phyloP scores from a whole-genome alignment of 345 rosid genomes.

The Mangifera indica region DNA sequence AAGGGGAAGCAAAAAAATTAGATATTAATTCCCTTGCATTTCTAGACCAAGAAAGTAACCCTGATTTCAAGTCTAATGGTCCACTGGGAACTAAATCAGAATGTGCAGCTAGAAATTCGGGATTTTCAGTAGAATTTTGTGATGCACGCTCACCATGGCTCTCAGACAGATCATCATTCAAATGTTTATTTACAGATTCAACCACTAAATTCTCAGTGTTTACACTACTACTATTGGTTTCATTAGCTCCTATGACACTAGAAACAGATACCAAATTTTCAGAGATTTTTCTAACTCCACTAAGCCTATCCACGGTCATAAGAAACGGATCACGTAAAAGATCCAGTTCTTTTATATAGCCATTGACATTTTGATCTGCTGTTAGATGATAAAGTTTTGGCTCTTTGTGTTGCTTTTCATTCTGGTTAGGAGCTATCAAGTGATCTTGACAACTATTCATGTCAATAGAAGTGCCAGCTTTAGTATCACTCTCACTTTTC shows the following conservation, averaged over 20 bases:
- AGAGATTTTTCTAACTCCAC: slow-evolving; percentile 34
- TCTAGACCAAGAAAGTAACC: slow-evolving; percentile 34
- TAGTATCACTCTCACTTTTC: slow-evolving; percentile 38
- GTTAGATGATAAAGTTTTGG: slow-evolving; percentile 16
- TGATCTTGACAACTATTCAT: slow-evolving; percentile 25
- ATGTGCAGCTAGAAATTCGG: slow-evolving; percentile 36
- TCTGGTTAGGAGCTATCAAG: slow-evolving; percentile 25
- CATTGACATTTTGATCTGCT: slow-evolving; percentile 23
- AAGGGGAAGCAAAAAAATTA: slow-evolving; percentile 33
- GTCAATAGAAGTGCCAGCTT: slow-evolving; percentile 11
- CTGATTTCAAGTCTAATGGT: slow-evolving; percentile 29
- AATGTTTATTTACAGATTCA: slow-evolving; percentile 29
- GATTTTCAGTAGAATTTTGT: slow-evolving; percentile 34
- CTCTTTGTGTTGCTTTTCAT: slow-evolving; percentile 33
- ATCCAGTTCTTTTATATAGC: slow-evolving; percentile 28
- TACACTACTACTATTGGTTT: slow-evolving; percentile 24
- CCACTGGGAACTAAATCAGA: slow-evolving; percentile 31
- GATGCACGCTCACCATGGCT: slow-evolving; percentile 31
- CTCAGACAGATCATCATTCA: slow-evolving; percentile 29
- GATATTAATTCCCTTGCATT: slow-evolving; percentile 34
- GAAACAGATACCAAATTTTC: slow-evolving; percentile 31
- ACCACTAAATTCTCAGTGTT: slow-evolving; percentile 27
- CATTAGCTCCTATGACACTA: slow-evolving; percentile 27
- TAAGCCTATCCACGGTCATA: slow-evolving; percentile 50
- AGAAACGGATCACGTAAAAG: slow-evolving; percentile 66